These are phyloP conservation scores for Claviceps purpurea DNA, from an alignment of 2,329 filamentous ascomycete genomes.

Conservation along the genomic window DNA sequence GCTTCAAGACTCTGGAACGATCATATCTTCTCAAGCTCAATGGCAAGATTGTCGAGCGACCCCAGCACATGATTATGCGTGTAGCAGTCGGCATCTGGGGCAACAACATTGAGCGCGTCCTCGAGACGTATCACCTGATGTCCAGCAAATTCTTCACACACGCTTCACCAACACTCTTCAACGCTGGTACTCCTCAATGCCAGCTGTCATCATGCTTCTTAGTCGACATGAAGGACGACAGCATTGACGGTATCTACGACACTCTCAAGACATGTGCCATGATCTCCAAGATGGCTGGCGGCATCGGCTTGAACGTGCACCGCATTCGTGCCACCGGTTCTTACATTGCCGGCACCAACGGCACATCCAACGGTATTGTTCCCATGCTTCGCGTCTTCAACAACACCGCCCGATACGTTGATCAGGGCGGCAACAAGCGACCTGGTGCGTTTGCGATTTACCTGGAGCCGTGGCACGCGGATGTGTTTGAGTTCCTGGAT, in stretches of 20 bases:
- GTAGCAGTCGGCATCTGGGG: slow-evolving; percentile 95
- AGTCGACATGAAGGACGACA: slow-evolving; percentile 98
- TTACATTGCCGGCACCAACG: slow-evolving; percentile 96
- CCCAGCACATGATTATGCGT: slow-evolving; percentile 99
- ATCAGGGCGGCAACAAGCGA: slow-evolving; percentile 98
- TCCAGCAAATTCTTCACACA: slow-evolving; percentile 98
- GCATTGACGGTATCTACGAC: slow-evolving; percentile 98
- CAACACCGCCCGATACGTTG: slow-evolving; percentile 97
- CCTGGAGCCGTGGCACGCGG: slow-evolving; percentile 96
- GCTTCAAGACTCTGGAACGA: slow-evolving; percentile 97
- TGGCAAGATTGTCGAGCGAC: slow-evolving; percentile 91
- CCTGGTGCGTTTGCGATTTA: slow-evolving; percentile 98
- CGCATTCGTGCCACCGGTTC: slow-evolving; percentile 94
- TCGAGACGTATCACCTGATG: slow-evolving; percentile 99
- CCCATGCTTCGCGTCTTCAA: slow-evolving; percentile 99
- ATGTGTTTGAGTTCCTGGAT: slow-evolving; percentile 95
- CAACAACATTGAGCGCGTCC: slow-evolving; percentile 82
- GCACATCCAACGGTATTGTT: slow-evolving; percentile 91
- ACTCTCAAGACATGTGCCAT: slow-evolving; percentile 98
- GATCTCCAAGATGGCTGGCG: slow-evolving; percentile 99
- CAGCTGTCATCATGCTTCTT: slow-evolving; percentile 98
- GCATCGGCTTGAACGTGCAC: slow-evolving; percentile 93
- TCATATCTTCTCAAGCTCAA: slow-evolving; percentile 94
- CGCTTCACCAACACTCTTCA: slow-evolving; percentile 95
- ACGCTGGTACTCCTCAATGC: slow-evolving; percentile 85